Base-by-base conservation (phyloP, 2,329 filamentous ascomycete genomes). In the Didymellaceae sp. region DNA sequence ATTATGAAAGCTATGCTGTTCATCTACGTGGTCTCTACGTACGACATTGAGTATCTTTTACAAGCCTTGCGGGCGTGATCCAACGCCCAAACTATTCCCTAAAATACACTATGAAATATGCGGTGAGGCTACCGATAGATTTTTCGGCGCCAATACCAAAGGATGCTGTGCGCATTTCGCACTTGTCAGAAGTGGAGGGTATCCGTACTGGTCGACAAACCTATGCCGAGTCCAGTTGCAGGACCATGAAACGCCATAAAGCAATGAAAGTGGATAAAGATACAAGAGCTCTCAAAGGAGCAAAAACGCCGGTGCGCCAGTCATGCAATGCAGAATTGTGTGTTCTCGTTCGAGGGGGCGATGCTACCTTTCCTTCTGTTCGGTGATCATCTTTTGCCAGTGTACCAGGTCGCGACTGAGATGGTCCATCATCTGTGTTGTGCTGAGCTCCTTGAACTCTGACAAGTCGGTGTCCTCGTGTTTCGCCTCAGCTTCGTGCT, bases 371-470 rank as follows among this genome's bases (percentile, higher is more conserved):
- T 70, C 68, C 5, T 55, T 67, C 32, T 63, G 57, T 18, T 67
- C 61, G 1, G 56, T 52, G 16, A 73, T 61, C 66, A 71, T 69
- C 35, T 88, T 87, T 75, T 96, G 90, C 90, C 90, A 96, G 65
- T 89, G 88, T 59, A 93, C 83, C 64, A 96, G 81, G 69, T 91
- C 86, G 55, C 88, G 82, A 54, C 88, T 92, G 70, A 96, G 74
- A 61, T 86, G 82, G 70, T 95, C 91, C 90, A 95, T 95, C 90
- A 96, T 95, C 74, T 95, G 90, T 57, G 90, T 79, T 61, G 88
- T 91, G 49, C 79, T 89, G 57, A 96, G 77, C 7, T 88, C 83
- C 61, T 87, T 89, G 72, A 96, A 96, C 17, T 54, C 58, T 20
- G 62, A 62, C 18, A 71, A 28, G 4, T 68, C 68, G 11, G 57